Base-by-base conservation (phyloP, 192 early-diverging fungal species). In the Coemansia sp. region DNA sequence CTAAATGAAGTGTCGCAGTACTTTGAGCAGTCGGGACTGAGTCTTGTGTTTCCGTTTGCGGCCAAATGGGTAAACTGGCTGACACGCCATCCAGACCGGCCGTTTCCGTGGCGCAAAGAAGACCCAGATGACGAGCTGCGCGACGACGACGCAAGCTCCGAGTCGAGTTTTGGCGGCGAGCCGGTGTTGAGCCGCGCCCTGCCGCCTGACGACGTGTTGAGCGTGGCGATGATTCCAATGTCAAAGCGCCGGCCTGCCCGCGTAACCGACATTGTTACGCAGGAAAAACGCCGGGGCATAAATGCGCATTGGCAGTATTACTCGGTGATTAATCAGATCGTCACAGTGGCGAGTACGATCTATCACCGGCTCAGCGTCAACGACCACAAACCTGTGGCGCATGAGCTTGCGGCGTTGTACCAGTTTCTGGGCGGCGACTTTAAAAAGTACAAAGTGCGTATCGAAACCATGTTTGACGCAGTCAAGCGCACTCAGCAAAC, bases 241-340 rank as follows among this genome's bases (percentile, higher is more conserved):
- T 75, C 73, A 4, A 71, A 54, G 63, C 68, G 72, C 19, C 68
- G 73, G 13, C 68, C 73, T 0, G 68, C 68, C 20, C 73, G 57
- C 8, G 73, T 70, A 23, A 68, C 68, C 23, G 65, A 81, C 65
- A 70, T 72, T 69, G 69, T 72, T 10, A 65, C 78, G 54, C 68
- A 75, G 53, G 65, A 75, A 54, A 71, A 73, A 35, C 78, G 69
- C 61, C 66, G 58, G 61, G 78, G 78, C 5, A 81, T 81, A 59
- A 75, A 81, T 14, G 78, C 78, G 47, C 78, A 81, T 64, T 81
- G 72, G 78, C 78, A 81, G 66, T 81, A 81, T 63, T 75, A 75
- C 65, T 75, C 73, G 53, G 78, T 81, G 16, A 81, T 81, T 59
- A 81, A 81, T 63, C 78, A 81, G 60, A 74, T 81, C 10, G 62